phyloP scores from a whole-genome alignment of 495 filamentous ascomycete genomes.

The Aspergillus kassunensis region DNA sequence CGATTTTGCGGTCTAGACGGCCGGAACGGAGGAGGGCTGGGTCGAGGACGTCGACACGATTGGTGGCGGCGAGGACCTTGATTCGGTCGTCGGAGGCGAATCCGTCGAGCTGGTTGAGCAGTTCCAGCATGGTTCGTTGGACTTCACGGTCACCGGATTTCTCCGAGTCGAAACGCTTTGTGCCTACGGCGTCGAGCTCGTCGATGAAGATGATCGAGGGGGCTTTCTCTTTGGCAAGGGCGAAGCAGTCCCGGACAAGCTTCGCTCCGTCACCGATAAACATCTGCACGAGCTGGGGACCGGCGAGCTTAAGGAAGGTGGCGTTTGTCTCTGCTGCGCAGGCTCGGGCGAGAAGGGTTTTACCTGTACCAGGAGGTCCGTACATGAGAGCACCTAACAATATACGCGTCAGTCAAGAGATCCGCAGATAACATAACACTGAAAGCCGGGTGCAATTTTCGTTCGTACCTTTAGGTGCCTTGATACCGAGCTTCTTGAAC shows the following conservation, averaged over 20 bases:
- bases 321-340: conserved; percentile 98
- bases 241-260: conserved; percentile 95
- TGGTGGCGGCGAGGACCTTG: conserved; percentile 97
- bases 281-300: conserved; percentile 99
- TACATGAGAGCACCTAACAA: conserved; percentile 90
- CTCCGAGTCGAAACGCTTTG: conserved; percentile 98
- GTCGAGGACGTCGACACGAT: conserved; percentile 96
- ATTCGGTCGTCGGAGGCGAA: conserved; percentile 99
- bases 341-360: conserved; percentile 93
- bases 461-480: conserved; percentile 98
- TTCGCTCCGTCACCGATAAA: conserved; percentile 99
- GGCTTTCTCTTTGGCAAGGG: conserved; percentile 95
- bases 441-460: conserved; percentile 3
- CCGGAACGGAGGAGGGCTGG: conserved; percentile 91
- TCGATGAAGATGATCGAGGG: conserved; percentile 99
- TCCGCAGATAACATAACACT: background rate
- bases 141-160: conserved; percentile 98
- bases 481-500: conserved; percentile 99
- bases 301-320: conserved; percentile 98
- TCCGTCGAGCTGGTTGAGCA: conserved; percentile 97
- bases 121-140: conserved; percentile 97
- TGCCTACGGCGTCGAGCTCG: conserved; percentile 94
- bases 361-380: conserved; percentile 92
- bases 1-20: conserved; percentile 96
- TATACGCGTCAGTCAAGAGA: conserved; percentile 14